These are phyloP conservation scores for Malassezia nana DNA, from an alignment of 1,284 basidiomycete genomes.

Conservation along the genomic window DNA sequence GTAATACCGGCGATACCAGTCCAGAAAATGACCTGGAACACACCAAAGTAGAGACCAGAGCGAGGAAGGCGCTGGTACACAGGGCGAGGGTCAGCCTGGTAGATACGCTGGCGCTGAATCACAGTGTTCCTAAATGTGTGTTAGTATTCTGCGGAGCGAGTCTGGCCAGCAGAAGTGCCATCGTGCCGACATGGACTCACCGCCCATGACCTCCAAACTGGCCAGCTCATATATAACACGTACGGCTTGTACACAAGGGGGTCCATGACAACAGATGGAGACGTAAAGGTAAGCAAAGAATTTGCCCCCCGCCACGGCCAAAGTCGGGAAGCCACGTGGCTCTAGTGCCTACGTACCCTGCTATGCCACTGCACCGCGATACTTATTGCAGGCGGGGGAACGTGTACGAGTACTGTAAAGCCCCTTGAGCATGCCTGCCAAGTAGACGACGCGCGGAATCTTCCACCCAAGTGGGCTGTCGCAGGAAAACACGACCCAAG, in stretches of 20 bases:
- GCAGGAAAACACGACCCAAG: constrained; percentile 31
- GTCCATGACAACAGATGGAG: constrained; percentile 14
- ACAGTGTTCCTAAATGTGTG: constrained; percentile 29
- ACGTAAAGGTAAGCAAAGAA: not conserved
- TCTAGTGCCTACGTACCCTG: no score
- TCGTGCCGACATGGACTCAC: no score
- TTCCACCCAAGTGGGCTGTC: constrained; percentile 34
- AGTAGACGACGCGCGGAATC: constrained; percentile 25
- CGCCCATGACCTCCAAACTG: no score
- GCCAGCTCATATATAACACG: not conserved
- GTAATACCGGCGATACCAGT: constrained; percentile 37
- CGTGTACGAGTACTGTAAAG: constrained; percentile 14
- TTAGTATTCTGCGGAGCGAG: not conserved
- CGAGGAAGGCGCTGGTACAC: constrained; percentile 40
- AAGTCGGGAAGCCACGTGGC: constrained; percentile 18
- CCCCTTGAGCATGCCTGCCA: constrained; percentile 10
- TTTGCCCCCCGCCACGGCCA: not conserved
- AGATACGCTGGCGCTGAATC: constrained; percentile 35
- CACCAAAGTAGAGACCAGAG: constrained; percentile 37
- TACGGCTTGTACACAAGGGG: constrained; percentile 18
- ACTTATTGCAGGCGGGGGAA: not conserved
- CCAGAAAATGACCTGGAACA: constrained; percentile 40
- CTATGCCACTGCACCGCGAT: not conserved
- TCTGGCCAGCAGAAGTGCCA: not conserved
- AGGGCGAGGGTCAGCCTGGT: constrained; percentile 36